phyloP scores from a whole-genome alignment of 2,329 filamentous ascomycete genomes.

The Aspergillus caelatus region DNA sequence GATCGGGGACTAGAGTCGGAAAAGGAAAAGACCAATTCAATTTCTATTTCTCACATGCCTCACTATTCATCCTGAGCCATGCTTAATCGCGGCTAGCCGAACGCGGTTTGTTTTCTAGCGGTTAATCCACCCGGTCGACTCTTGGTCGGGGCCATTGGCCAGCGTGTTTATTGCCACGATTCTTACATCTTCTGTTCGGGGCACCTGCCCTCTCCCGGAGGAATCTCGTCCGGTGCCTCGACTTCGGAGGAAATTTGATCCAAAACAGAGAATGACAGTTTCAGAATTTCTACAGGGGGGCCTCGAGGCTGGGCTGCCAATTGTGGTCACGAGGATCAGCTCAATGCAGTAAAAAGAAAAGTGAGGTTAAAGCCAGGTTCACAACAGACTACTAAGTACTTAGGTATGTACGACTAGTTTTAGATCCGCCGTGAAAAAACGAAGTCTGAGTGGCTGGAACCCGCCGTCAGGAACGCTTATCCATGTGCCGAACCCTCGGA shows the following conservation, averaged over 20 bases:
- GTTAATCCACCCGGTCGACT: not conserved
- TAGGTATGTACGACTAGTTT: not conserved
- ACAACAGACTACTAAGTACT: too few relatives aligned
- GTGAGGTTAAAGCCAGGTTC: not conserved
- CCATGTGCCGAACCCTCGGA: conserved; percentile 3
- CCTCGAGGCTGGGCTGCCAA: not conserved
- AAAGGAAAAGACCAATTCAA: not conserved
- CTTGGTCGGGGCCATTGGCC: not conserved
- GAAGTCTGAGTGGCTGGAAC: conserved; percentile 9
- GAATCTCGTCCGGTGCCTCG: not conserved
- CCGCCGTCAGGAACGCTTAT: conserved; percentile 13
- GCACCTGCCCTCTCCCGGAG: conserved; percentile 3
- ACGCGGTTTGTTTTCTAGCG: conserved; percentile 5
- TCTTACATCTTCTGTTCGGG: not conserved
- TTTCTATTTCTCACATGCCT: not conserved
- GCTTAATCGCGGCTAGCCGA: conserved; percentile 5
- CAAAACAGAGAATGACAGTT: not conserved
- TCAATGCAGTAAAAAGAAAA: not conserved
- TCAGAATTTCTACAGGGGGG: not conserved
- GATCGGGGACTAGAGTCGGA: conserved; percentile 1
- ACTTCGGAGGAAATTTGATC: not conserved
- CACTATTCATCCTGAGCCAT: not conserved
- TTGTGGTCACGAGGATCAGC: not conserved
- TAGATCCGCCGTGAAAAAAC: not conserved
- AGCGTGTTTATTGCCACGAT: not conserved